A percentile compares a stretch with the other conserved stretches of the same genome.
Conservation (phyloP, 2,329 filamentous ascomycete species). For the Dryadomyces sulphureus region DNA sequence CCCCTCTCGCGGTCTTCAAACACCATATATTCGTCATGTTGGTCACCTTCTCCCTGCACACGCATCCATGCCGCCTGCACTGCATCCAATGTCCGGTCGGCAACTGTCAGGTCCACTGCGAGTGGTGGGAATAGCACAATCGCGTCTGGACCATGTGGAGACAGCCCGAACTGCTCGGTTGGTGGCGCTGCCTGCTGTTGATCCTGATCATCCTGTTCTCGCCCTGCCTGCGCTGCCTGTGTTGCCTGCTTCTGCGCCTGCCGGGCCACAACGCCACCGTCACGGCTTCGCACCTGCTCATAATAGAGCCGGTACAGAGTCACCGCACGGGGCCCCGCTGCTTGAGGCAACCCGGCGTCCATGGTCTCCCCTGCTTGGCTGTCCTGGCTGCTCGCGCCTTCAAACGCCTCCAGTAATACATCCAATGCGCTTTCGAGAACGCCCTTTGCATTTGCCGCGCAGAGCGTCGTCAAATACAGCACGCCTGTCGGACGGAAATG, state of each 20-base stretch:
- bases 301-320: constrained; percentile 40
- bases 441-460: constrained; percentile 19
- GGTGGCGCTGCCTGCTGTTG: neutral
- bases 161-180: constrained; percentile 18
- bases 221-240: constrained; percentile 2
- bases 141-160: neutral
- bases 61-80: constrained; percentile 58
- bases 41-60: constrained; percentile 27
- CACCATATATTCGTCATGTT: constrained; percentile 46
- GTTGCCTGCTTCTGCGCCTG: constrained; percentile 2
- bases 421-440: constrained; percentile 25
- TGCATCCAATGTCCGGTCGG: constrained; percentile 51
- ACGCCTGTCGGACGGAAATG: too few species aligned
- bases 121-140: constrained; percentile 42
- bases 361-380: too few species aligned
- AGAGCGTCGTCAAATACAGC: constrained; percentile 26
- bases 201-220: neutral
- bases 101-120: constrained; percentile 54
- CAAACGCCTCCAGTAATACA: constrained; percentile 19
- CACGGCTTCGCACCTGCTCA: constrained; percentile 28
- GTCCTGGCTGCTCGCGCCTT: constrained; percentile 16
- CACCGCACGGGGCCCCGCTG: constrained; percentile 7
- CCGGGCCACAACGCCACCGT: neutral
- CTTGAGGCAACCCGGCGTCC: neutral
- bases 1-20: constrained; percentile 57